These are phyloP conservation scores for Trypanosoma mega DNA, from an alignment of 208 protist genomes.

Conservation along the genomic window DNA sequence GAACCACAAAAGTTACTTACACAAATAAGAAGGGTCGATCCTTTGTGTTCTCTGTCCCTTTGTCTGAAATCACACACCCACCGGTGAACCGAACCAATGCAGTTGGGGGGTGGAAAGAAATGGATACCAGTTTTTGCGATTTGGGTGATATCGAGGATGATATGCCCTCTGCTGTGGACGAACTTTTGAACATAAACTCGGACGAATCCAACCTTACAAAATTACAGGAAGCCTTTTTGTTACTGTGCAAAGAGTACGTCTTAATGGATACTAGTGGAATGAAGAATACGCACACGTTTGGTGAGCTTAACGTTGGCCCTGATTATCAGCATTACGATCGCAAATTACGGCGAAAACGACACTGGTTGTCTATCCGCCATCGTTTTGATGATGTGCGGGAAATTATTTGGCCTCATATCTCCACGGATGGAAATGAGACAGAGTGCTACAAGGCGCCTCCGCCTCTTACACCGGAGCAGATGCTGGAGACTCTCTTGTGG, in stretches of 20 bases:
- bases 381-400: constrained; percentile 67
- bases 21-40: constrained; percentile 84
- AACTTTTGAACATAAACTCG: constrained; percentile 34
- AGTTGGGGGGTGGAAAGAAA: constrained; percentile 44
- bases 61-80: constrained; percentile 75
- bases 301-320: constrained; percentile 79
- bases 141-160: constrained; percentile 75
- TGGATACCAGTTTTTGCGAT: constrained; percentile 84
- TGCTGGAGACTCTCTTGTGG: constrained; percentile 80
- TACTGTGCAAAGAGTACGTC: constrained; percentile 74
- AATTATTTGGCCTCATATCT: constrained; percentile 65
- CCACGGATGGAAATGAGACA: neutral
- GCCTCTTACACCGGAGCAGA: constrained; percentile 36
- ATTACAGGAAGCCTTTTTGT: constrained; percentile 49
- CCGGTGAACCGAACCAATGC: constrained; percentile 42
- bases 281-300: constrained; percentile 61
- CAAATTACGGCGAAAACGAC: constrained; percentile 57
- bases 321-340: constrained; percentile 88
- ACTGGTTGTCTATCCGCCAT: constrained; percentile 81
- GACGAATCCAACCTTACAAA: constrained; percentile 26
- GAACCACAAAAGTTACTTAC: constrained; percentile 84
- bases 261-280: constrained; percentile 86
- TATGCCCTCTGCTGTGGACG: constrained; percentile 80
- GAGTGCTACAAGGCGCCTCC: constrained; percentile 12
- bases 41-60: constrained; percentile 81